Base-by-base conservation (phyloP, 2,329 filamentous ascomycete genomes). In the Trichoderma sp. region DNA sequence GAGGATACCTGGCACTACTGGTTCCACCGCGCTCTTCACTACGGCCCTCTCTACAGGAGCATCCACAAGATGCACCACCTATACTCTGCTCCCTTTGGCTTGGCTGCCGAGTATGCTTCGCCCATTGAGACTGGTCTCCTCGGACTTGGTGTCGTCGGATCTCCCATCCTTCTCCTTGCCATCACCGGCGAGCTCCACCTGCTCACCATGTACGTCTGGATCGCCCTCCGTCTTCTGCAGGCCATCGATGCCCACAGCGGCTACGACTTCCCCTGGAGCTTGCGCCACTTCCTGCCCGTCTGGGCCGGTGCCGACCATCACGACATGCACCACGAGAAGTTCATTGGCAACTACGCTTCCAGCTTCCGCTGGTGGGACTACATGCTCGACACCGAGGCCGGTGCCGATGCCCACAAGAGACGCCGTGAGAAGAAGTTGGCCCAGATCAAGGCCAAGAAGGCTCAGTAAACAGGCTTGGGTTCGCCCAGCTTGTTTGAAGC, bases 341-440 rank as follows among this genome's bases (percentile, higher is more conserved):
- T 99, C 87, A 95, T 99, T 78, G 97, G 97, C 81, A 99, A 99
- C 89, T 99, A 98, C 84, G 89, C 96, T 69, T 98, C 95, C 83
- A 97, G 94, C 88, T 99, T 99, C 91, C 91, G 96, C 85, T 99
- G 97, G 97, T 99, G 97, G 97, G 97, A 99, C 87, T 97, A 93
- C 84, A 84, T 92, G 80, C 89, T 98, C 79, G 95, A 98, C 85
- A 99, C 97, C 77, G 96, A 99, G 89, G 94, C 94, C 78, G 95
- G 94, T 71, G 91, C 94, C 50, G 96, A 97, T 85, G 94, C 96
- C 56, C 90, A 93, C 80, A 95, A 95, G 91, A 90, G 89, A 83
- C 92, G 95, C 82, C 91, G 95, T 76, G 95, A 97, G 85, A 91
- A 88, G 85, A 95, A 94, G 90, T 81, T 94, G 68, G 90, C 88